phyloP scores from a whole-genome alignment of 176 grass and related monocot genomes.

The Rhynchospora tenuis region DNA sequence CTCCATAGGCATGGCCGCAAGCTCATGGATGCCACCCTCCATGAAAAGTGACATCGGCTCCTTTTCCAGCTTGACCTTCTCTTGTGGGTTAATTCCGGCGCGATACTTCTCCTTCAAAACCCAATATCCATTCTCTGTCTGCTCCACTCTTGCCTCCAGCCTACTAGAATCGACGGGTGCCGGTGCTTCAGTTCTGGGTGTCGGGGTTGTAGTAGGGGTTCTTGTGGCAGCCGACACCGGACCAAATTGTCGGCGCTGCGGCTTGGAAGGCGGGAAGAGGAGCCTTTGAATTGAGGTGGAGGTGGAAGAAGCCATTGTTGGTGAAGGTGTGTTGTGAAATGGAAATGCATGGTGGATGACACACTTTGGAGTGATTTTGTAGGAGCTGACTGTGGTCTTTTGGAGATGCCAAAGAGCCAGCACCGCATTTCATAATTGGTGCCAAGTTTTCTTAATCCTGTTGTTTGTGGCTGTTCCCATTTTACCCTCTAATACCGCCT shows the following conservation, averaged over 20 bases:
- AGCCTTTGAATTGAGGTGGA: constrained; percentile 58
- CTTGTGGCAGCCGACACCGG: background rate
- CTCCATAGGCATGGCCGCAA: constrained; percentile 57
- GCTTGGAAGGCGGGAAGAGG: constrained; percentile 31
- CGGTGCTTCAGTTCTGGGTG: background rate
- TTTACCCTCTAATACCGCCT: background rate
- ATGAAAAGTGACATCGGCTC: constrained; percentile 78
- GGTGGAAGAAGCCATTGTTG: constrained; percentile 62
- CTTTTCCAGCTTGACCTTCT: constrained; percentile 93
- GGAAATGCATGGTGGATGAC: background rate
- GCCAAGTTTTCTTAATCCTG: background rate
- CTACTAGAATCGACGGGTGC: constrained; percentile 25
- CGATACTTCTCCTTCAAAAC: constrained; percentile 80
- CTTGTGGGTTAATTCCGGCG: constrained; percentile 72
- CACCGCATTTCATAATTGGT: background rate
- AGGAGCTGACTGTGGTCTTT: constrained; percentile 45
- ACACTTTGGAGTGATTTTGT: constrained; percentile 30
- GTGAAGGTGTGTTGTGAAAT: background rate
- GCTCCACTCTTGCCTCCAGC: constrained; percentile 64
- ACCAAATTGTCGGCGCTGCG: background rate
- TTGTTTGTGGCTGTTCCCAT: background rate
- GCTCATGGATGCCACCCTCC: constrained; percentile 60
- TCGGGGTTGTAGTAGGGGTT: constrained; percentile 13
- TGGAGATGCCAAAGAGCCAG: constrained; percentile 27
- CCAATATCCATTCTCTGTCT: constrained; percentile 58